Percentiles rank a stretch among this genome's conserved stretches.
Evolutionary conservation across 768 basidiomycete genomes (phyloP).

Genomic region (Termitomyces sp.): DNA sequence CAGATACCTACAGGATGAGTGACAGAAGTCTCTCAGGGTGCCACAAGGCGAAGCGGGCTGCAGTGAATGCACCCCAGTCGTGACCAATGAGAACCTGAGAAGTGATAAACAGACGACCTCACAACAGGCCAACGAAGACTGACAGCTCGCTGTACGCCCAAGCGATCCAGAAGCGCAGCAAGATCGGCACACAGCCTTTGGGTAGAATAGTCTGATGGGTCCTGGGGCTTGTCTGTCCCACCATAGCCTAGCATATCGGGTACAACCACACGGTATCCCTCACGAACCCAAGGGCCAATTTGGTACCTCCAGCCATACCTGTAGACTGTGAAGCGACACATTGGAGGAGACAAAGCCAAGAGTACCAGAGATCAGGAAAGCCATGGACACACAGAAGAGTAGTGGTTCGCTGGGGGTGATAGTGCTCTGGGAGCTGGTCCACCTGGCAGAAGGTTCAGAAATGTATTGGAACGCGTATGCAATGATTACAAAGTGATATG

Average conservation of each 20-base stretch:
- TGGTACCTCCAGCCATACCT: slow-evolving; percentile 78
- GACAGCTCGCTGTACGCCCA: slow-evolving; percentile 50
- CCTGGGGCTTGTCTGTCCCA: slow-evolving; percentile 53
- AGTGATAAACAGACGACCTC: neutral
- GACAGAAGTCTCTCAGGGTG: slow-evolving; percentile 57
- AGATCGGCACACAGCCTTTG: slow-evolving; percentile 59
- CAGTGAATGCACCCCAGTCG: slow-evolving; percentile 73
- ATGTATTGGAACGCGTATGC: neutral
- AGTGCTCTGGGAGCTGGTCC: slow-evolving; percentile 51
- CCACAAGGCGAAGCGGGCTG: slow-evolving; percentile 66
- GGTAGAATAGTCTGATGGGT: slow-evolving; percentile 49
- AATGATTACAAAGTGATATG: slow-evolving; percentile 55
- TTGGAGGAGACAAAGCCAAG: neutral
- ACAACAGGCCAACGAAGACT: slow-evolving; percentile 18
- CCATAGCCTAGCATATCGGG: slow-evolving; percentile 66
- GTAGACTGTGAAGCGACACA: neutral
- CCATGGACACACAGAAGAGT: slow-evolving; percentile 76
- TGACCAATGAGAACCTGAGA: slow-evolving; percentile 64
- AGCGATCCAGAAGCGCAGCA: slow-evolving; percentile 54
- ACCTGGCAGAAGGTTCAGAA: slow-evolving; percentile 21
- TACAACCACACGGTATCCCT: slow-evolving; percentile 58
- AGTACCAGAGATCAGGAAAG: slow-evolving; percentile 61
- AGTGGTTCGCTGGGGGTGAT: slow-evolving; percentile 31
- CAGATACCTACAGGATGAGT: slow-evolving; percentile 48
- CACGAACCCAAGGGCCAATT: slow-evolving; percentile 61